Percentiles rank a stretch among this genome's conserved stretches.
phyloP scores from a whole-genome alignment of 2,329 filamentous ascomycete species.

The Calycina marina region DNA sequence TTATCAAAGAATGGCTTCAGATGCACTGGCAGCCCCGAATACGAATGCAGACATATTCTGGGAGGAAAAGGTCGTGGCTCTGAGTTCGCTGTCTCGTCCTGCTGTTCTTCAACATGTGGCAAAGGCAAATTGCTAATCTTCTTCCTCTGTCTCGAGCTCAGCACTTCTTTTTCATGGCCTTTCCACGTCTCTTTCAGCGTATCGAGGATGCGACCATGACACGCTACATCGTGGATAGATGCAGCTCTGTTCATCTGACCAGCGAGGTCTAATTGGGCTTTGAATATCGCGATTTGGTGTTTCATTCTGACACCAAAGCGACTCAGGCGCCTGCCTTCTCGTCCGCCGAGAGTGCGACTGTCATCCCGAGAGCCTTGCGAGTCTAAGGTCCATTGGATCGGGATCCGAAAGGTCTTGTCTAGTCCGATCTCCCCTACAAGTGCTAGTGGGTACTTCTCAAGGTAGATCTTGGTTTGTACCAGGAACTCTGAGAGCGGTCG shows the following conservation, averaged over 20 bases:
- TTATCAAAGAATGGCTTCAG: slow-evolving; percentile 66
- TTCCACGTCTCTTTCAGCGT: slow-evolving; percentile 52
- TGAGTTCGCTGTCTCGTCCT: slow-evolving; percentile 21
- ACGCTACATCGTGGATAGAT: slow-evolving; percentile 52
- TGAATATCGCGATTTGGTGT: slow-evolving; percentile 54
- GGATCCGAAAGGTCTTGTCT: slow-evolving; percentile 64
- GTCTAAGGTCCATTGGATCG: slow-evolving; percentile 36
- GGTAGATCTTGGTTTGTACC: slow-evolving; percentile 35
- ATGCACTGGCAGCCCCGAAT: slow-evolving; percentile 62
- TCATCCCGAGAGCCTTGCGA: slow-evolving; percentile 28
- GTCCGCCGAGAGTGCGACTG: slow-evolving; percentile 49
- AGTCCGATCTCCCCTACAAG: slow-evolving; percentile 67
- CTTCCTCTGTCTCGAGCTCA: slow-evolving; percentile 43
- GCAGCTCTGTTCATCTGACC: slow-evolving; percentile 60
- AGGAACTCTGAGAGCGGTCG: slow-evolving; percentile 43
- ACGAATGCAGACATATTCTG: slow-evolving; percentile 86
- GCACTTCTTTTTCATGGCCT: slow-evolving; percentile 48
- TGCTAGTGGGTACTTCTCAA: slow-evolving; percentile 44
- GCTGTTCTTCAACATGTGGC: neutral
- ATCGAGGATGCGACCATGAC: slow-evolving; percentile 48
- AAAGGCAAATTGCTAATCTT: slow-evolving; percentile 27
- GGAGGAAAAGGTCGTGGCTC: slow-evolving; percentile 58
- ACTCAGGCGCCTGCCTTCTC: slow-evolving; percentile 54
- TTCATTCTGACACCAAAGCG: slow-evolving; percentile 51
- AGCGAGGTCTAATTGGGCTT: slow-evolving; percentile 55